A percentile compares a stretch with the other conserved stretches of the same genome.
phyloP scores from a whole-genome alignment of 495 filamentous ascomycete species.

The Hypoxylon lienhwacheense region DNA sequence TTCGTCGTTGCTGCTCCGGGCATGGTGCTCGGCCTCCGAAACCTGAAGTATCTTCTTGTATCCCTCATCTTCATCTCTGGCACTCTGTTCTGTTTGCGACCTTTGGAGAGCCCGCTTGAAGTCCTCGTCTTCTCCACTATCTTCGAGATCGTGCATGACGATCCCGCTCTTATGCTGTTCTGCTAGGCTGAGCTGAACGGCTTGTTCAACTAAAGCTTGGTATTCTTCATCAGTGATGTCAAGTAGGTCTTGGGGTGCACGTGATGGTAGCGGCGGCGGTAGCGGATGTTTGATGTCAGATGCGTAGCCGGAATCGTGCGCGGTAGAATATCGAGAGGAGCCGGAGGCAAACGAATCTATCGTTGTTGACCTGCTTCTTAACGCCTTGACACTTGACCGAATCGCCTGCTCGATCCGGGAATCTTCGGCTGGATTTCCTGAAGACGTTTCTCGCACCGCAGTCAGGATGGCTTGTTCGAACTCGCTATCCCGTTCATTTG shows the following conservation, averaged over 20 bases:
- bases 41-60: conserved; percentile 40
- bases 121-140: conserved; percentile 41
- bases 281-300: conserved; percentile 28
- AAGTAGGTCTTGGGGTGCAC: conserved; percentile 34
- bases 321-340: conserved; percentile 16
- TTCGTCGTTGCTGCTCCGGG: conserved; percentile 18
- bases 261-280: conserved; percentile 24
- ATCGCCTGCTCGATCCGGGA: conserved; percentile 68
- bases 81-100: conserved; percentile 22
- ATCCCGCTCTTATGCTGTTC: conserved; percentile 42
- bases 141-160: conserved; percentile 46
- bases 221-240: conserved; percentile 55
- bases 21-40: conserved; percentile 20
- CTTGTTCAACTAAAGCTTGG: conserved; percentile 60
- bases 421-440: conserved; percentile 67
- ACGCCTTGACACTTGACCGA: conserved; percentile 64
- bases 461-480: conserved; percentile 69
- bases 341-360: conserved; percentile 24
- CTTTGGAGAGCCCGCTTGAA: conserved; percentile 37
- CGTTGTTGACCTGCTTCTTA: conserved; percentile 46
- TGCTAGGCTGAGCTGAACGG: conserved; percentile 57
- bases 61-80: conserved; percentile 11
- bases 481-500: conserved; percentile 48
- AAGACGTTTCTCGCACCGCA: conserved; percentile 69
- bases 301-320: background rate